These are phyloP conservation scores for Bromus sterilis DNA, from an alignment of 176 grass and related monocot genomes.

Conservation along the genomic window DNA sequence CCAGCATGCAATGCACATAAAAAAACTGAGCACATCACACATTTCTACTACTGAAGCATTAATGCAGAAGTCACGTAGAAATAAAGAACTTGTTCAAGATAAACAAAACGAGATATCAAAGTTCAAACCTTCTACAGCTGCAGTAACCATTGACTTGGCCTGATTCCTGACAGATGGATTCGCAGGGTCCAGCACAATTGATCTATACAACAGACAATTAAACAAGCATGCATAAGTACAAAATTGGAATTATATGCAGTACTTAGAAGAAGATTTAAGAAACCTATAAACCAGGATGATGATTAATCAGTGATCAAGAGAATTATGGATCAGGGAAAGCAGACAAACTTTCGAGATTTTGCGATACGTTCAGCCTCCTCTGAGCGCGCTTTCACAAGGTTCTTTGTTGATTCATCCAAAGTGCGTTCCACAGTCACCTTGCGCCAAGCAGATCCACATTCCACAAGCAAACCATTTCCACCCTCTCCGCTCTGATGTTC, in stretches of 20 bases:
- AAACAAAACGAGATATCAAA: slow-evolving; percentile 24
- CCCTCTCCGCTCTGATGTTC: slow-evolving; percentile 65
- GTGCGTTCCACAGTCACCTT: slow-evolving; percentile 92
- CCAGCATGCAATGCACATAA: background rate
- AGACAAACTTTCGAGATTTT: slow-evolving; percentile 91
- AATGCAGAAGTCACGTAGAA: background rate
- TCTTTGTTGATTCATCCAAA: slow-evolving; percentile 95
- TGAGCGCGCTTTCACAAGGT: slow-evolving; percentile 91
- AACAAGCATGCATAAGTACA: slow-evolving; percentile 3
- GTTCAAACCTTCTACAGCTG: slow-evolving; percentile 73
- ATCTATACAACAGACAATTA: slow-evolving; percentile 39
- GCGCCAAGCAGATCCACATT: slow-evolving; percentile 79
- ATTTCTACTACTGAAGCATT: slow-evolving; percentile 10
- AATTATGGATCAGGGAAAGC: slow-evolving; percentile 36
- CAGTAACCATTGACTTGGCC: slow-evolving; percentile 89
- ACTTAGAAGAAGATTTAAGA: slow-evolving; percentile 5
- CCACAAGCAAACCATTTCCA: slow-evolving; percentile 83
- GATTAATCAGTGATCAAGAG: slow-evolving; percentile 19
- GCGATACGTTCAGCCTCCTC: slow-evolving; percentile 85
- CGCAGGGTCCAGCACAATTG: slow-evolving; percentile 78
- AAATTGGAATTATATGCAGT: background rate
- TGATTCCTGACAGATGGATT: slow-evolving; percentile 98
- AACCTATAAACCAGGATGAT: background rate
- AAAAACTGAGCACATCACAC: background rate
- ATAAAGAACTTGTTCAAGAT: slow-evolving; percentile 12